These are phyloP conservation scores for Senecio squalidus DNA, from an alignment of 140 eudicot genomes.

Conservation along the genomic window DNA sequence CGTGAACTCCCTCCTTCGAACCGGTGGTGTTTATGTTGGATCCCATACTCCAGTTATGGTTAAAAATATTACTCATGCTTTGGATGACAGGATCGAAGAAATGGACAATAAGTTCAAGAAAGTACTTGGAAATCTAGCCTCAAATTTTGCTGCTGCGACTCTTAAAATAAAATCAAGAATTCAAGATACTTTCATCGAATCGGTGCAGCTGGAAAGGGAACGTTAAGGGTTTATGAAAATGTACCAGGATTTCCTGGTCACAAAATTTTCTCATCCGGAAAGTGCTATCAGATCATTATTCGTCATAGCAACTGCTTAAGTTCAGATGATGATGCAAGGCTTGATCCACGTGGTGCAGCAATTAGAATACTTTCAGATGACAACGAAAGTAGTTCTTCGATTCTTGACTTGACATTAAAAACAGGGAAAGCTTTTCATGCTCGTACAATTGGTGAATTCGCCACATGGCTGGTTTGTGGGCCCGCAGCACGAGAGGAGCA, in stretches of 20 bases:
- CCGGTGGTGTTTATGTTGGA: conserved; percentile 50
- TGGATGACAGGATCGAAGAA: conserved; percentile 45
- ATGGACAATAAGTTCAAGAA: conserved; percentile 44
- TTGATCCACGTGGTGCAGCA: conserved; percentile 58
- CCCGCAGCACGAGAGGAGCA: conserved; percentile 47
- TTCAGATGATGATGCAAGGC: conserved; percentile 61
- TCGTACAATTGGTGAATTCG: conserved; percentile 47
- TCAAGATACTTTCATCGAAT: conserved; percentile 50
- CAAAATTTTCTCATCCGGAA: conserved; percentile 40
- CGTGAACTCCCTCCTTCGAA: conserved; percentile 32
- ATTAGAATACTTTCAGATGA: conserved; percentile 44
- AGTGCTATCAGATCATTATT: conserved; percentile 31
- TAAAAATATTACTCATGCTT: conserved; percentile 21
- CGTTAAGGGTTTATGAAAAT: conserved; percentile 31
- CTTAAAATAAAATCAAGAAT: conserved; percentile 39
- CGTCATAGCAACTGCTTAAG: conserved; percentile 62
- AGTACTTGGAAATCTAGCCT: conserved; percentile 52
- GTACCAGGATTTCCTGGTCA: conserved; percentile 35
- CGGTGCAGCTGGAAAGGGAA: conserved; percentile 51
- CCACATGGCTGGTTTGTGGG: conserved; percentile 50
- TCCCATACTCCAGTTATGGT: conserved; percentile 41
- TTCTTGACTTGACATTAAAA: conserved; percentile 47
- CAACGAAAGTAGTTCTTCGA: background rate
- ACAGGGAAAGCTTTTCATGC: conserved; percentile 56
- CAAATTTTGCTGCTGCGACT: conserved; percentile 49